Base-by-base conservation (phyloP, 305 asterid genomes). In the Fraxinus sp. region DNA sequence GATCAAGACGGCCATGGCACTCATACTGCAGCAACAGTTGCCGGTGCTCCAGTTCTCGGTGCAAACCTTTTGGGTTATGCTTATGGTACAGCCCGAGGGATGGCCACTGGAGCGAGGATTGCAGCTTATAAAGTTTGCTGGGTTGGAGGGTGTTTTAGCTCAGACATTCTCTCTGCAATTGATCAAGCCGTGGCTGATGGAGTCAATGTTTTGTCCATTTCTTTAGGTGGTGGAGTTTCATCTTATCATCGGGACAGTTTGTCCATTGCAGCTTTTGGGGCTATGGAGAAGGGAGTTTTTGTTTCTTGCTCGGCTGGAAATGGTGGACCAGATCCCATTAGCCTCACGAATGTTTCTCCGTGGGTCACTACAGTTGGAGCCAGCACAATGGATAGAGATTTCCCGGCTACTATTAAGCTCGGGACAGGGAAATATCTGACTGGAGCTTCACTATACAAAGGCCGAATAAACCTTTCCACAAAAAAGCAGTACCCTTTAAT, bases 1-100 rank as follows among this genome's bases (percentile, higher is more conserved):
- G 99, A 95, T 83, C 97, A 94, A 74, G 99, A 95, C 68, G 99
- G 99, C n/a, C 99, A 95, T 66, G 99, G 99, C 2, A 94, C 98
- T 0, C 99, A 95, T 78, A 95, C 98, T 0, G 98, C 98, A 0
- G 96, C 97, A 4, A 94, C 98, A 0, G 97, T 89, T 10, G 97
- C 92, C 0, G 99, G 98, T 0, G 75, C 92, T 1, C 91, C 93
- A 0, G 95, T 92, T 4, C 86, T n/a, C 0, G 97, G 97, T 0
- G 98, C 99, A 0, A 93, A 91, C 74, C 94, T 95, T 16, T 78
- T 94, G 71, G 99, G 98, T 0, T 95, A 95, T 7, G 99, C 97
- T 7, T 83, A 78, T 24, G 99, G 99, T 0, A 93, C 95, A 0
- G 98, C 98, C 0, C 70, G 92, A 24, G 99, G 99, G 32, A 94